A percentile compares a stretch with the other conserved stretches of the same genome.
Conservation (phyloP, 2,329 filamentous ascomycete species). For the Alternaria metachromatica region DNA sequence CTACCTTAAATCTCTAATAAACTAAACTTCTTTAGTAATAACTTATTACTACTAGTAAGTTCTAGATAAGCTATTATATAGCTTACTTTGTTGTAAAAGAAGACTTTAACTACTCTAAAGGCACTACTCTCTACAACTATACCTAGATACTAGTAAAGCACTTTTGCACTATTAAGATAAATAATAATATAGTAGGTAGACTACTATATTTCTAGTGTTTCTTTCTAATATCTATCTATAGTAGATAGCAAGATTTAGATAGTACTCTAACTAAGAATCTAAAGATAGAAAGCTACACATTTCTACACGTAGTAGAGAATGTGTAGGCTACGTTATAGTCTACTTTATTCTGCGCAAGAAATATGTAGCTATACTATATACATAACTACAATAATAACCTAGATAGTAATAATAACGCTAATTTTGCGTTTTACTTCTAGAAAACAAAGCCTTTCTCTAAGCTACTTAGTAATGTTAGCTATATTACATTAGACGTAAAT, state of each 20-base stretch:
- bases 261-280: neutral
- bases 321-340: neutral
- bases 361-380: neutral
- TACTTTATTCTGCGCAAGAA: neutral
- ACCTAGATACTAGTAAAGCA: neutral
- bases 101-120: neutral
- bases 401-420: neutral
- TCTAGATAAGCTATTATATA: no score
- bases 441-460: neutral
- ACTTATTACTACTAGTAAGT: neutral
- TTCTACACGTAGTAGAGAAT: neutral
- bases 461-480: neutral
- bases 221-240: neutral
- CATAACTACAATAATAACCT: neutral
- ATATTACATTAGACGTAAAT: neutral
- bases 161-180: neutral
- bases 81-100: neutral
- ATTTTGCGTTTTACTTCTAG: neutral
- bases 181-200: neutral
- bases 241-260: neutral
- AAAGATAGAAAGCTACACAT: neutral
- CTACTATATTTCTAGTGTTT: neutral
- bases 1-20: no score
- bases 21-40: neutral
- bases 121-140: neutral